These are phyloP conservation scores for Acidiella bohemica DNA, from an alignment of 495 filamentous ascomycete species.

Conservation along the genomic window DNA sequence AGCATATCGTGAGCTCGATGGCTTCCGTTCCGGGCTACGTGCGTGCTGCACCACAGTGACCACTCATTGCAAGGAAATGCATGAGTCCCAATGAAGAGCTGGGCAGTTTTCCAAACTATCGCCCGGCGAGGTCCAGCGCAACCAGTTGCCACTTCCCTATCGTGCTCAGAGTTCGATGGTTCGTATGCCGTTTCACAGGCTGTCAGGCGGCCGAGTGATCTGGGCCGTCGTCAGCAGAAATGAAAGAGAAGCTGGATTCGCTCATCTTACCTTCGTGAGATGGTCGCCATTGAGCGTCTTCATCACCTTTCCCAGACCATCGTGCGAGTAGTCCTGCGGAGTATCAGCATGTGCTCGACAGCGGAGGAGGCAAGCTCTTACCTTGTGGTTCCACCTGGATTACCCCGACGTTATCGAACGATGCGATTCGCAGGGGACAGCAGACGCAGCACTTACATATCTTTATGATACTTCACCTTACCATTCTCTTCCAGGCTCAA, in stretches of 20 bases:
- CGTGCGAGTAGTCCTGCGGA: constrained; percentile 34
- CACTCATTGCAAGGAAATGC: no score
- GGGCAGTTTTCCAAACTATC: no score
- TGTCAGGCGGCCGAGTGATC: constrained; percentile 4
- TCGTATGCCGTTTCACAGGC: no score
- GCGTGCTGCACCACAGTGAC: no score
- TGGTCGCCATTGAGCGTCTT: constrained; percentile 39
- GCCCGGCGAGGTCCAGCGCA: no score
- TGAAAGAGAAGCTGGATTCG: neutral
- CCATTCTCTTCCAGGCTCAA: constrained; percentile 32
- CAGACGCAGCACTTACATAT: constrained; percentile 31
- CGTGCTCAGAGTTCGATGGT: no score
- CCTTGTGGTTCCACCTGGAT: constrained; percentile 32
- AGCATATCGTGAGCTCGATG: no score
- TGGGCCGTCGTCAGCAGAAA: neutral
- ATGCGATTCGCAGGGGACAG: no score
- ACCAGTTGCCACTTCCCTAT: no score
- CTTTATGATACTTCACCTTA: constrained; percentile 39
- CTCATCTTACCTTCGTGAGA: constrained; percentile 23
- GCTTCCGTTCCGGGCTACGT: no score
- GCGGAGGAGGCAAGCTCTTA: neutral
- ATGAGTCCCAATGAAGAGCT: no score
- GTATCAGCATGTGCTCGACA: neutral
- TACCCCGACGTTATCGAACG: no score
- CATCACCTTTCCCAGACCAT: constrained; percentile 35